phyloP scores from a whole-genome alignment of 2,329 filamentous ascomycete species.

The Penicillium sp. region DNA sequence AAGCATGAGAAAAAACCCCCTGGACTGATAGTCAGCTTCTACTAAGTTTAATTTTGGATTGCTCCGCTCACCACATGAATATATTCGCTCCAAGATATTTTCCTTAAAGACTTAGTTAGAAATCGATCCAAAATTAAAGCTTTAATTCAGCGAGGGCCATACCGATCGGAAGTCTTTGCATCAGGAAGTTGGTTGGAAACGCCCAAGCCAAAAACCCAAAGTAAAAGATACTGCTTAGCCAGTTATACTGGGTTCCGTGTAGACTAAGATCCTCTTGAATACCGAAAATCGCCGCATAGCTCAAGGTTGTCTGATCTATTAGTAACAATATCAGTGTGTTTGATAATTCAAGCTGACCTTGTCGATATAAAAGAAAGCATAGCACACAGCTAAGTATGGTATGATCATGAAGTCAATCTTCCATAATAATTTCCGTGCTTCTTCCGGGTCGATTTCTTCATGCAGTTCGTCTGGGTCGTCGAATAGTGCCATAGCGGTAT shows the following conservation, averaged over 20 bases:
- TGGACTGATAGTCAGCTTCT: constrained; percentile 6
- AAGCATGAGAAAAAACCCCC: constrained; percentile 52
- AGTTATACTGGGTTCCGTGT: constrained; percentile 59
- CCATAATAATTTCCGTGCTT: constrained; percentile 50
- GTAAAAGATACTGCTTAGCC: constrained; percentile 57
- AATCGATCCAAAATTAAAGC: not conserved
- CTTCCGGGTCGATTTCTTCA: constrained; percentile 46
- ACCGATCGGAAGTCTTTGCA: constrained; percentile 54
- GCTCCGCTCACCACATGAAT: constrained; percentile 50
- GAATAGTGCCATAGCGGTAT: constrained; percentile 55
- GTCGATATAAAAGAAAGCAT: constrained; percentile 55
- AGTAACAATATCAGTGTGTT: too few species aligned
- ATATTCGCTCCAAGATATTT: constrained; percentile 59
- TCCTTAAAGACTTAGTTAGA: constrained; percentile 25
- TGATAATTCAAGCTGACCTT: constrained; percentile 38
- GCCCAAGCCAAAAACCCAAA: constrained; percentile 57
- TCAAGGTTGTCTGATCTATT: constrained; percentile 52
- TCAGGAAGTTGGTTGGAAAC: constrained; percentile 55
- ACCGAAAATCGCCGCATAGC: constrained; percentile 65
- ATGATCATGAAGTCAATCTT: constrained; percentile 62
- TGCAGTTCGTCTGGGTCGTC: constrained; percentile 49
- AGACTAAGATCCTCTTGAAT: constrained; percentile 60
- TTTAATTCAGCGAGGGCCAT: constrained; percentile 6
- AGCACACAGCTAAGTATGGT: constrained; percentile 56
- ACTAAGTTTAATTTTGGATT: not conserved